These are phyloP conservation scores for Pythium graminicola DNA, from an alignment of 352 stramenopile species.

Conservation along the genomic window DNA sequence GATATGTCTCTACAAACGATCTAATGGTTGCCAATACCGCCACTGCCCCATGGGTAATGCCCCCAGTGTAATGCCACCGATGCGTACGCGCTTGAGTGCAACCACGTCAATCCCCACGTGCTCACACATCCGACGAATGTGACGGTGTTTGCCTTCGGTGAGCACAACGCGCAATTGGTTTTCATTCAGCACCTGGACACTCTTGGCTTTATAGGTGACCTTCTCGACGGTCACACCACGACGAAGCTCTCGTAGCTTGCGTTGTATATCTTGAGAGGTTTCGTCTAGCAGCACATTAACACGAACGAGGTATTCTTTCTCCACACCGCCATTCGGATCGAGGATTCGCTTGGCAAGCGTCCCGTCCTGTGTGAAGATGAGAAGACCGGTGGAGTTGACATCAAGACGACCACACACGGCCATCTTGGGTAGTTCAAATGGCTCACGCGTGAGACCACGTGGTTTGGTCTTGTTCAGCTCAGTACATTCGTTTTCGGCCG, in stretches of 20 bases:
- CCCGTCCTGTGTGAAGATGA: conserved; percentile 81
- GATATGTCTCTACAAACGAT: conserved; percentile 34
- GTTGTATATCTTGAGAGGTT: conserved; percentile 24
- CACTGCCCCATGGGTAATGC: conserved; percentile 65
- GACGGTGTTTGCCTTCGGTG: conserved; percentile 93
- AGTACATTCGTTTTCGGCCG: conserved; percentile 64
- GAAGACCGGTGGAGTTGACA: conserved; percentile 75
- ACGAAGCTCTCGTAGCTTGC: conserved; percentile 38
- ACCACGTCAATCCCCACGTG: conserved; percentile 86
- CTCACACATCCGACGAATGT: conserved; percentile 96
- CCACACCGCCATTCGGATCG: conserved; percentile 57
- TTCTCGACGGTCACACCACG: conserved; percentile 51
- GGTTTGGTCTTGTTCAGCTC: conserved; percentile 49
- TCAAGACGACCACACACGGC: conserved; percentile 74
- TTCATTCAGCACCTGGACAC: conserved; percentile 69
- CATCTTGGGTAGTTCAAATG: conserved; percentile 70
- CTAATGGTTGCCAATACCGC: conserved; percentile 69
- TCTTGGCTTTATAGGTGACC: conserved; percentile 70
- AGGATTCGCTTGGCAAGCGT: conserved; percentile 70
- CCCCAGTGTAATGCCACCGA: conserved; percentile 83
- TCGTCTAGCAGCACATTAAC: conserved; percentile 55
- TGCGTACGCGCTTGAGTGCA: conserved; percentile 88
- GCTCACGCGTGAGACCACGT: conserved; percentile 30
- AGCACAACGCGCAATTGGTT: conserved; percentile 86
- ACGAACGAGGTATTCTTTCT: conserved; percentile 84